Base-by-base conservation (phyloP, 495 filamentous ascomycete species). In the Lasiosphaeria miniovina region DNA sequence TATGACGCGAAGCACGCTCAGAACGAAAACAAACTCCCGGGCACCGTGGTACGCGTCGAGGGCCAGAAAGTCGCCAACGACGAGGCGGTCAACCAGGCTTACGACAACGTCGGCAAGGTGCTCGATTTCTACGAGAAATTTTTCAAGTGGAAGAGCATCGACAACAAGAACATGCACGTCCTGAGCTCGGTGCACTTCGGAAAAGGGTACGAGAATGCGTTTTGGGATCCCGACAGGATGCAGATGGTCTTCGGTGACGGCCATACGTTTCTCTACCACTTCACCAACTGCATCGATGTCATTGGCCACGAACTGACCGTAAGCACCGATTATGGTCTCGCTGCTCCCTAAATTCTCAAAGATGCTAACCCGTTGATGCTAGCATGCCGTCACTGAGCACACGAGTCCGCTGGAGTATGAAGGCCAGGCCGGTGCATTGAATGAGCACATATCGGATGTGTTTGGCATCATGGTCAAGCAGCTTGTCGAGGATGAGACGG, bases 381-480 rank as follows among this genome's bases (percentile, higher is more conserved):
- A 55, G 55, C 80, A 83, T 58, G 80, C 74, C 36, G 69, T 83
- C 15, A 79, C 74, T 7, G 69, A 80, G 59, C 68, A 75, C 59
- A 80, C 75, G 3, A 71, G 69, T 11, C 63, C 66, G 0, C 74
- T 83, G 6, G 66, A 71, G 43, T 83, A 83, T 61, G 46, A 63
- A 6, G 70, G 66, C 17, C 72, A 82, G 61, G 66, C 73, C 36
- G 80, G 79, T 14, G 78, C 79, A 3, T 70, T 83, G 32, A 83
- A 82, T 67, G 81, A 84, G 67, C 75, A 75, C 59, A 57, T 82
- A 40, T 75, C 79, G 7, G 81, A 84, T 60, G 74, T 78, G 15
- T 83, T 83, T 59, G 80, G 74, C 57, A 72, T 74, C 62, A 82
- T 84, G 79, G 68, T 80, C 62, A 77, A 80, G 73, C 81, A 83